Conservation (phyloP, 169 alveolate species). For the Perkinsus chesapeaki region DNA sequence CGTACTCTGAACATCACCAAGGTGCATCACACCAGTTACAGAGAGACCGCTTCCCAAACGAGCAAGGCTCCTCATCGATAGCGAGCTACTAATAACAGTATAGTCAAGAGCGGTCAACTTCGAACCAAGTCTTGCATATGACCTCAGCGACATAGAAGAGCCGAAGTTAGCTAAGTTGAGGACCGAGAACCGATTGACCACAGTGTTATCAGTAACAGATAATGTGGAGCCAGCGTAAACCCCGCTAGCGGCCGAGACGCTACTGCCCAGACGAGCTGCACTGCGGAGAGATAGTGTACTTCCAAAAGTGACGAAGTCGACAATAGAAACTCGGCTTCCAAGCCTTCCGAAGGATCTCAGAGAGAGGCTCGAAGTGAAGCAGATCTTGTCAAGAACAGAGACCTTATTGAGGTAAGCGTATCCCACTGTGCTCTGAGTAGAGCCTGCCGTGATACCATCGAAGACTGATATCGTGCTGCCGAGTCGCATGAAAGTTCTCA, state of each 20-base stretch:
- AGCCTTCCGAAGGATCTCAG: neutral
- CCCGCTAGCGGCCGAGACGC: neutral
- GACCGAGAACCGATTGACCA: neutral
- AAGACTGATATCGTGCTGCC: neutral
- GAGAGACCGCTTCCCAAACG: no score
- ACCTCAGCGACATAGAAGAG: neutral
- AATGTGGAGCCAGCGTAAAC: neutral
- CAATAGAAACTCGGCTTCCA: neutral
- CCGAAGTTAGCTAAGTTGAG: neutral
- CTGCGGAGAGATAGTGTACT: neutral
- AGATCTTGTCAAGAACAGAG: neutral
- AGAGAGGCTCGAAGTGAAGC: neutral
- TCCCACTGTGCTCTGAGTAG: neutral
- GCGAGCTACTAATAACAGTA: neutral
- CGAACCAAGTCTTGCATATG: neutral
- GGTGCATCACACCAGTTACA: no score
- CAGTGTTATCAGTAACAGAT: neutral
- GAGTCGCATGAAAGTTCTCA: neutral
- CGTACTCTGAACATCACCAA: no score
- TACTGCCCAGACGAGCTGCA: neutral
- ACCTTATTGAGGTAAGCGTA: neutral
- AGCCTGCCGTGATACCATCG: neutral
- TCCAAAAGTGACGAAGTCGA: neutral
- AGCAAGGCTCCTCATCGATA: no score
- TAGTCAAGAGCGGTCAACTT: neutral